phyloP scores from a whole-genome alignment of 495 filamentous ascomycete genomes.

The Tetracladium marchalianum region DNA sequence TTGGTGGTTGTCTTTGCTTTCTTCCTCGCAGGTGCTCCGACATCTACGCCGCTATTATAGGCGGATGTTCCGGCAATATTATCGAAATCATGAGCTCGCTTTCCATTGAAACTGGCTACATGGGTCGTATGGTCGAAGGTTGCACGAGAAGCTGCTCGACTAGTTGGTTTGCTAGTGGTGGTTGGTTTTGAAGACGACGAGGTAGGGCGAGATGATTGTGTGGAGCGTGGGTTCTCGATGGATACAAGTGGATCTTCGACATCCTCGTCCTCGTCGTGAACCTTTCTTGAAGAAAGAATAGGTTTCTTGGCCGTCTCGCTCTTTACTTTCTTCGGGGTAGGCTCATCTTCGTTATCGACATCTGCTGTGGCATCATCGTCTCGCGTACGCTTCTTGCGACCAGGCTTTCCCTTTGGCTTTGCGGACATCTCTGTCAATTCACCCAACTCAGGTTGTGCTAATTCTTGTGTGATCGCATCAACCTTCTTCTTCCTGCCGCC shows the following conservation, averaged over 20 bases:
- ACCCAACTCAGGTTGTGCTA: not conserved
- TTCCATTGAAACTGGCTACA: too few species aligned
- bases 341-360: slow-evolving; percentile 14
- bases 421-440: not conserved
- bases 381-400: not conserved
- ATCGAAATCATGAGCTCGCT: too few species aligned
- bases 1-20: not conserved
- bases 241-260: slow-evolving; percentile 47
- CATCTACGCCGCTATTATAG: too few species aligned
- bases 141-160: too few species aligned
- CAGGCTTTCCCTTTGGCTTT: not conserved
- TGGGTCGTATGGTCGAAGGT: too few species aligned
- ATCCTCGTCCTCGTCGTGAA: slow-evolving; percentile 9
- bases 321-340: slow-evolving; percentile 4
- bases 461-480: not conserved
- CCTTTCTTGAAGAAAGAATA: slow-evolving; percentile 15
- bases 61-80: too few species aligned
- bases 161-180: not conserved
- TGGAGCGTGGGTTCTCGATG: slow-evolving; percentile 20
- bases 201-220: slow-evolving; percentile 1
- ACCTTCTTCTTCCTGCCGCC: slow-evolving; percentile 4
- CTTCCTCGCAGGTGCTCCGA: not conserved
- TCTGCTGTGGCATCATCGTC: slow-evolving; percentile 11
- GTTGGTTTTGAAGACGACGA: not conserved
- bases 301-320: slow-evolving; percentile 21